Base-by-base conservation (phyloP, 176 grass and related monocot species). In the Phoenix roebelenii region DNA sequence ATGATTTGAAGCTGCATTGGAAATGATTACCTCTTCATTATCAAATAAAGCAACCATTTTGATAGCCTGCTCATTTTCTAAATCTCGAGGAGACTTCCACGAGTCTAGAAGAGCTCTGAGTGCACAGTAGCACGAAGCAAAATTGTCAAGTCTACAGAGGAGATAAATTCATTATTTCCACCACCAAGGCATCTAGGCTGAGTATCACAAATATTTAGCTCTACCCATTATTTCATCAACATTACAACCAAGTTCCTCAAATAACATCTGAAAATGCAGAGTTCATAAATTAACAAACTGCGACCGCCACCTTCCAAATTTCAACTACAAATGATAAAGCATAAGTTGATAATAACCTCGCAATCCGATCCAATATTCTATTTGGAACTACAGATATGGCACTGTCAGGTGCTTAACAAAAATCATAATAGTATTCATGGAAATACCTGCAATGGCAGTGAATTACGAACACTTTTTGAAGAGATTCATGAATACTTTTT, bases 31-130 rank as follows among this genome's bases (percentile, higher is more conserved):
- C 91, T 90, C 91, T 82, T 96, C 86, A 9, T 96, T 96, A 73
- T 90, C 83, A 63, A 96, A 96, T 68, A 90, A 68, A 71, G 86
- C 86, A 74, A 96, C 58, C 86, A 96, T 96, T 77, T 86, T 89
- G 57, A 90, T 76, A 50, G 83, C 71, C 32, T 75, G 76, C 60
- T 96, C 91, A 77, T 90, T 72, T 70, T 72, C 83, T 28, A 90
- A 66, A 25, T 85, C 79, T 25, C 69, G 50, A 75, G 81, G 55
- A 22, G 39, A 48, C 18, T 54, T 59, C 55, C 78, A 96, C 12
- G 86, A 90, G 51, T 90, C 86, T 32, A 96, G 57, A 35, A 87
- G 80, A 77, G 91, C 84, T 85, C 83, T 87, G 35, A 96, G 80
- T 30, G 86, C 91, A 55, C 83, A 95, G 44, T 87, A 90, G 77